phyloP scores from a whole-genome alignment of 1,139 yeast genomes.

The Blastobotrys aristatus region DNA sequence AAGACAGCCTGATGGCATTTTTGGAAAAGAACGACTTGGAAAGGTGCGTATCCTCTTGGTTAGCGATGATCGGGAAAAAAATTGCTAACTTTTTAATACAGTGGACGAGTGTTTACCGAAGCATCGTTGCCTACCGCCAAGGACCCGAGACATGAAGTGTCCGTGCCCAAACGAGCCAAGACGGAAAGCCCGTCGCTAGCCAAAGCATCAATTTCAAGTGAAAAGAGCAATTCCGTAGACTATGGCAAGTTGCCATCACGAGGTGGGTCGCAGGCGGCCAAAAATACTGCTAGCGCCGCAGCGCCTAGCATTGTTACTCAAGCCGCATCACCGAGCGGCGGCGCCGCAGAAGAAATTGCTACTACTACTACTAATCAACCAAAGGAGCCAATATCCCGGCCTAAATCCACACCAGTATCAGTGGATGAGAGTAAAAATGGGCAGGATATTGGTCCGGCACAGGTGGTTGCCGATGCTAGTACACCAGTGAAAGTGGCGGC shows the following conservation, averaged over 20 bases:
- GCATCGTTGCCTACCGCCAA: constrained; percentile 22
- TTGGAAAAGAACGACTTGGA: constrained; percentile 43
- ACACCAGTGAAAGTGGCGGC: background rate
- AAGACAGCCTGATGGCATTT: constrained; percentile 40
- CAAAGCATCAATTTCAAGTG: constrained; percentile 4
- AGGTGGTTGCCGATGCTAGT: too few relatives aligned
- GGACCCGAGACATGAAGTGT: constrained; percentile 8
- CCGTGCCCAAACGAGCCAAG: constrained; percentile 13
- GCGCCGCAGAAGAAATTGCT: background rate
- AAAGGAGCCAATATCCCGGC: constrained; percentile 8
- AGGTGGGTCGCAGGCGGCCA: background rate
- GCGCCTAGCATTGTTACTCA: background rate
- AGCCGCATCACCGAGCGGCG: background rate
- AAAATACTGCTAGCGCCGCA: background rate
- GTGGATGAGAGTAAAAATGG: too few relatives aligned
- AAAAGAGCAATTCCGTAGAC: constrained; percentile 6
- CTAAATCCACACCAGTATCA: constrained; percentile 8
- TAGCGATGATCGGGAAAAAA: background rate
- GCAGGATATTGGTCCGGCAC: too few relatives aligned
- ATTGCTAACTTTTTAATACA: constrained; percentile 6
- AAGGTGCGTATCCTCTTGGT: constrained; percentile 30
- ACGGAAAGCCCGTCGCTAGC: constrained; percentile 15
- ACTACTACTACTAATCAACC: background rate
- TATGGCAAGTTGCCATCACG: constrained; percentile 5
- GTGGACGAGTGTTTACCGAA: constrained; percentile 33